Percentiles rank a stretch among this genome's conserved stretches.
Evolutionary conservation across 306 rosid species (phyloP).

Genomic region (Herpetospermum pedunculosum): DNA sequence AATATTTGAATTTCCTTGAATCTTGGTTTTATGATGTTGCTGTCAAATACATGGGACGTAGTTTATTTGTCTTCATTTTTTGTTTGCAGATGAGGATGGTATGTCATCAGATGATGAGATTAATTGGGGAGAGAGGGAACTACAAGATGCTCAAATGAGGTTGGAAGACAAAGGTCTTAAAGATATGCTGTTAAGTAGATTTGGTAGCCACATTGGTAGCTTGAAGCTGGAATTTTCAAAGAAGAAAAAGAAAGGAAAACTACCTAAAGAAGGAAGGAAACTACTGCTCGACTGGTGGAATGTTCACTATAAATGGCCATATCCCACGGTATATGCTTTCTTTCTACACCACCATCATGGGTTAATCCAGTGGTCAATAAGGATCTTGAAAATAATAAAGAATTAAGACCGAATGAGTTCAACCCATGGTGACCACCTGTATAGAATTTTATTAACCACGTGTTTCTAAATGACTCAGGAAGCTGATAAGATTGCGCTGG

Average conservation of each 20-base stretch:
- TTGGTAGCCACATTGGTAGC: slow-evolving; percentile 69
- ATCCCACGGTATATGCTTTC: slow-evolving; percentile 71
- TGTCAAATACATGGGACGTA: no score
- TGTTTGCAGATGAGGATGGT: slow-evolving; percentile 62
- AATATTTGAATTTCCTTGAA: neutral
- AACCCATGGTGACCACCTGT: no score
- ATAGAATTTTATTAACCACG: neutral
- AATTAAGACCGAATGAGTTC: no score
- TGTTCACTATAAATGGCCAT: slow-evolving; percentile 85
- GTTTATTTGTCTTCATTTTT: no score
- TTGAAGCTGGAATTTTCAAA: slow-evolving; percentile 80
- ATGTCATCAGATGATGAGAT: slow-evolving; percentile 70
- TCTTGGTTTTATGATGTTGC: neutral
- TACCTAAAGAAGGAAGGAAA: slow-evolving; percentile 85
- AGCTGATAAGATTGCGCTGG: slow-evolving; percentile 71
- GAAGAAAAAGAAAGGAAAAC: slow-evolving; percentile 89
- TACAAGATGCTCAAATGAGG: slow-evolving; percentile 34
- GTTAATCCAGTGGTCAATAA: no score
- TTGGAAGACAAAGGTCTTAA: slow-evolving; percentile 69
- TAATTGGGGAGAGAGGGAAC: slow-evolving; percentile 54
- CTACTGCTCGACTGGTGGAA: slow-evolving; percentile 80
- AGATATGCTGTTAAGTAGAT: slow-evolving; percentile 64
- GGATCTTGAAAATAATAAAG: no score
- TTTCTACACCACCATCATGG: no score
- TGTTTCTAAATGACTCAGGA: slow-evolving; percentile 35